A percentile compares a stretch with the other conserved stretches of the same genome.
Conservation (phyloP, 805 yeast genomes). For the Blastobotrys mokoenaii region DNA sequence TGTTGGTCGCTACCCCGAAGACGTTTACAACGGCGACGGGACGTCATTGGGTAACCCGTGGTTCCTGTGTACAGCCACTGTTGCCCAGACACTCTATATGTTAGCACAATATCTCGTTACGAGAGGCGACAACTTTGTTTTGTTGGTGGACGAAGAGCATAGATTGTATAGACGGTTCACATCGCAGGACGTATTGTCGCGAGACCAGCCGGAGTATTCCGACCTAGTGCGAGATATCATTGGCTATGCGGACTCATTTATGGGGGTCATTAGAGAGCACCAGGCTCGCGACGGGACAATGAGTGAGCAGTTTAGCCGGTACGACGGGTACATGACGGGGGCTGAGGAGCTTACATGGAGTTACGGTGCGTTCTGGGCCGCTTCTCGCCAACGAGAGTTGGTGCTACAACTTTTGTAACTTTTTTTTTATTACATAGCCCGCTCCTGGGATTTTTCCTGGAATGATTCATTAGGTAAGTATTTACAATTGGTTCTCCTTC, state of each 20-base stretch:
- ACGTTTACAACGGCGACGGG: slow-evolving; percentile 69
- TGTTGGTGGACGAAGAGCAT: slow-evolving; percentile 7
- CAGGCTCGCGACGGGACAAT: slow-evolving; percentile 55
- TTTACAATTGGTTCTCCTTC: neutral
- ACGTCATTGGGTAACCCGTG: slow-evolving; percentile 84
- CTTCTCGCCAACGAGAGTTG: slow-evolving; percentile 26
- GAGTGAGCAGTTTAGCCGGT: slow-evolving; percentile 82
- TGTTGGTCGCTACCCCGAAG: slow-evolving; percentile 90
- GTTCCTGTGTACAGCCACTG: slow-evolving; percentile 50
- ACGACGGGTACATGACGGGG: slow-evolving; percentile 80
- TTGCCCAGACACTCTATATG: slow-evolving; percentile 27
- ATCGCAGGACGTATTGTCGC: slow-evolving; percentile 5
- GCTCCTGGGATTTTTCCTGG: too few relatives aligned
- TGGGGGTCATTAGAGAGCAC: slow-evolving; percentile 39
- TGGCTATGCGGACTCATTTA: slow-evolving; percentile 40
- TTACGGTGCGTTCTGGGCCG: slow-evolving; percentile 66
- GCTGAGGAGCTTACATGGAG: slow-evolving; percentile 89
- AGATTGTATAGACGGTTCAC: slow-evolving; percentile 15
- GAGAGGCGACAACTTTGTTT: slow-evolving; percentile 10
- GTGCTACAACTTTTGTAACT: slow-evolving; percentile 1
- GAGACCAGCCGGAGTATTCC: slow-evolving; percentile 8
- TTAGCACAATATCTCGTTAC: slow-evolving; percentile 23
- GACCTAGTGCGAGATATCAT: slow-evolving; percentile 19
- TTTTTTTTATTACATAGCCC: too few relatives aligned
- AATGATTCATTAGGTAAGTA: neutral